Evolutionary conservation across 495 filamentous ascomycete species (phyloP), one percentile per base, ranked within the genome.

Genomic region (Aspergillus conjunctus): DNA sequence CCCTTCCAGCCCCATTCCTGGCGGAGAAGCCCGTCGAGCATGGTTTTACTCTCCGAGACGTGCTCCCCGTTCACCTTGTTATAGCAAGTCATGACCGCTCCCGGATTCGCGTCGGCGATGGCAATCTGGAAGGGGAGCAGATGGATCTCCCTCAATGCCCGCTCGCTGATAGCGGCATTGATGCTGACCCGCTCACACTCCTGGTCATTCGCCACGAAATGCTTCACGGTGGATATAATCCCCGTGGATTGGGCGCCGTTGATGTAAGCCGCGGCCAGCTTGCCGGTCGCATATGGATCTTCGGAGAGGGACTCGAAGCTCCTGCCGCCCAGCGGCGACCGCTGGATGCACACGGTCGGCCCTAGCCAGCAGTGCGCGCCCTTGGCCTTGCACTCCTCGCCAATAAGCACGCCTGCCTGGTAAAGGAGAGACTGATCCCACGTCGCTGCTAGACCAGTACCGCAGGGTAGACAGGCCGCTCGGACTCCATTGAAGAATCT

Each of bases 241-340:
- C 85, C 83, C 14, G 76, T 83, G 17, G 72, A 74, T 64, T 90
- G 85, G 8, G 89, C 79, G 3, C 87, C 87, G 46, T 78, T 79
- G 34, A 87, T 77, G 10, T 85, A 72, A 7, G 79, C 76, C 4
- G 83, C 84, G 12, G 86, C 85, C 4, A 83, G 71, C n/a, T 79
- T 73, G 0, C 87, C 87, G n/a, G 84, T 74, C 18, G 89, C 73
- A 30, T 83, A 73, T 4, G 87, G 87, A 63, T 90, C 87, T 59
- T 89, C 87, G 1, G 85, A 87, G 20, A 88, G 79, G 15, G 79
- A 83, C 70, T 90, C 87, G 60, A 89, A 90, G 51, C 83, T 83
- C 58, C 87, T 77, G n/a, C 87, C 87, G 7, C 85, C 87, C 1
- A 88, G 77, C 0, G 87, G 87, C 5, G 79, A 78, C 33, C 87